Evolutionary conservation across 163 green algal species (phyloP), one percentile per base, ranked within the genome.

Genomic region (Trebouxiophyceae sp.): DNA sequence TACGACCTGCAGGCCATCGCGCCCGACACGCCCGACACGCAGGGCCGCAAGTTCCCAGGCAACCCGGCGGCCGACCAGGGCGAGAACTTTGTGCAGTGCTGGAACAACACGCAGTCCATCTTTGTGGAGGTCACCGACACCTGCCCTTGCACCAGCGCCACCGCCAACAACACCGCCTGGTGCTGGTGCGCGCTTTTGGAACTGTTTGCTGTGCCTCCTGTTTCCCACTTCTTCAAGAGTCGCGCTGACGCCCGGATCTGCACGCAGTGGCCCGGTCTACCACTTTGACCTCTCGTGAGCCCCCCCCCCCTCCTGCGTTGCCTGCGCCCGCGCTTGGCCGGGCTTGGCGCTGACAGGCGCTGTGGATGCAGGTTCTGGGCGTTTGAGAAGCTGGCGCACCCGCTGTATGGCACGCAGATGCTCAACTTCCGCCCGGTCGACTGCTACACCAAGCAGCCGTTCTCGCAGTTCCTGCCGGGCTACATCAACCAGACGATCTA

Each of bases 331-430:
- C 23, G 16, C 23, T 58, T 58, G 19, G 19, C 19, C 5, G 23
- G 50, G 16, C 16, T 30, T 24, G 50, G 23, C 50, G 19, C 23
- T 27, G 19, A 24, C 19, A 12, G 16, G 20, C 8, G 8, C 19
- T 24, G 20, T 58, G 19, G 20, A 30, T 58, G 19, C 19, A 58
- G 50, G 24, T 81, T 76, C 60, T 85, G 59, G 28, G 84, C 82
- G 0, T 87, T 91, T 70, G 78, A 91, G 71, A 57, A 79, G 62
- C 65, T 91, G 55, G 82, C 80, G 0, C 76, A 87, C 61, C 80
- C 77, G 3, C 47, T 84, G 33, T 85, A 79, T 55, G 81, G 81
- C 29, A 68, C 79, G 16, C 80, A 83, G 34, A 65, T 50, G 50
- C 23, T 74, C 6, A 54, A 62, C 22, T 76, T 71, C 65, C 63